Percentiles rank a stretch among this genome's conserved stretches.
Evolutionary conservation across 2,329 filamentous ascomycete species (phyloP).

Genomic region (Aureobasidium mangrovei): DNA sequence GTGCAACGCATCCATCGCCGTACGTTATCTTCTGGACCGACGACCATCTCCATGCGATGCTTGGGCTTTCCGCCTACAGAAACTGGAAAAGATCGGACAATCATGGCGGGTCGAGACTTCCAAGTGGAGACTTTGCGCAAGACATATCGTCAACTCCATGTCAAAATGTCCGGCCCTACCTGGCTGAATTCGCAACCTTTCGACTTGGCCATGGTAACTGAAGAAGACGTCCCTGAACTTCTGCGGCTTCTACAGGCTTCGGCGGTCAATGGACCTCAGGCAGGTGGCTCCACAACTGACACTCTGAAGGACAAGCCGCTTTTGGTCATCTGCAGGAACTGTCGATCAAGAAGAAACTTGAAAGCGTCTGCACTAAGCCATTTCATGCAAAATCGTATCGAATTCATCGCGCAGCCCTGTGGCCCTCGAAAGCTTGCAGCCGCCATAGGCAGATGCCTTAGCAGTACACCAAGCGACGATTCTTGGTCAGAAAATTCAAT

Average conservation of each 20-base stretch:
- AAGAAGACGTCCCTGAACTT: constrained; percentile 5
- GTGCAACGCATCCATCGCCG: background rate
- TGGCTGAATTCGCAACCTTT: background rate
- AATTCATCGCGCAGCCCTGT: constrained; percentile 14
- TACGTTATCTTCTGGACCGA: constrained; percentile 1
- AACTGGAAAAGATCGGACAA: background rate
- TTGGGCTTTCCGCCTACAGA: constrained; percentile 12
- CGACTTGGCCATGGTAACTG: background rate
- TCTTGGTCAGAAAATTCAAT: constrained; percentile 1
- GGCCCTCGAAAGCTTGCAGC: constrained; percentile 10
- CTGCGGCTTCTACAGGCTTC: background rate
- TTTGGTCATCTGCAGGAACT: constrained; percentile 13
- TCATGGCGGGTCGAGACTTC: constrained; percentile 4
- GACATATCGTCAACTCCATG: constrained; percentile 3
- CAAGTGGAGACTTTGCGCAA: constrained; percentile 1
- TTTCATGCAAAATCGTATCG: constrained; percentile 3
- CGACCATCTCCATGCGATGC: constrained; percentile 5
- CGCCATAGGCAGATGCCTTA: constrained; percentile 8
- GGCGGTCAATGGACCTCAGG: background rate
- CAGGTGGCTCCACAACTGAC: background rate
- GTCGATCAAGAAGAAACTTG: background rate
- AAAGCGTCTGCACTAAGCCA: constrained; percentile 6
- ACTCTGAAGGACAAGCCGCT: constrained; percentile 6
- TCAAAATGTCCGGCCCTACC: background rate
- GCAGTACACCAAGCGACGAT: background rate